A percentile compares a stretch with the other conserved stretches of the same genome.
These are phyloP conservation scores for Candolleomyces eurysporus DNA, from an alignment of 768 basidiomycete genomes.

Conservation along the genomic window DNA sequence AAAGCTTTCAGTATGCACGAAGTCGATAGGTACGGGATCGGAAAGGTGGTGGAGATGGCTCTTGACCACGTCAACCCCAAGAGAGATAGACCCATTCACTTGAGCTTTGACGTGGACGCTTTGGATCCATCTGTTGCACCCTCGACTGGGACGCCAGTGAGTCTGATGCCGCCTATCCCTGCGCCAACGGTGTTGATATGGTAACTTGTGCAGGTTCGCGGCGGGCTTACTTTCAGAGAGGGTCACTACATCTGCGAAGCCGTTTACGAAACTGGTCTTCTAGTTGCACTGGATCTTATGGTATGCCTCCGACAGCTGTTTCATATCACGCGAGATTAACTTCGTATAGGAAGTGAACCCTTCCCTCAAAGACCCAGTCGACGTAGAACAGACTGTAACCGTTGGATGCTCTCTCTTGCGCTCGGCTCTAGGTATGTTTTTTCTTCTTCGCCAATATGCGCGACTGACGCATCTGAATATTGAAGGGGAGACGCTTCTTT, in stretches of 20 bases:
- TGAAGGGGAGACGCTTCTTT: constrained; percentile 45
- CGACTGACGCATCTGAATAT: constrained; percentile 10
- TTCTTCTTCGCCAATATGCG: not conserved
- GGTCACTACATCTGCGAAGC: constrained; percentile 98
- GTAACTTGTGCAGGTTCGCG: constrained; percentile 61
- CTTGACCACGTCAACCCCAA: constrained; percentile 89
- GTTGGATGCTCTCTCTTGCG: constrained; percentile 86
- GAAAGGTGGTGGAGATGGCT: constrained; percentile 95
- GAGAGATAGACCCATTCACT: constrained; percentile 82
- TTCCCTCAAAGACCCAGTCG: constrained; percentile 72
- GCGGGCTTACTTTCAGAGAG: constrained; percentile 94
- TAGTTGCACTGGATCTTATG: constrained; percentile 94
- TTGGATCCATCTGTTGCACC: constrained; percentile 95
- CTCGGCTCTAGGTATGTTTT: constrained; percentile 68
- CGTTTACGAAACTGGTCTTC: constrained; percentile 86
- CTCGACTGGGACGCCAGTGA: constrained; percentile 87
- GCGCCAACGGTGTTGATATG: constrained; percentile 10
- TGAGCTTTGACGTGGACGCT: constrained; percentile 96
- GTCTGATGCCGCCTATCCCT: constrained; percentile 14
- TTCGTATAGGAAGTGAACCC: constrained; percentile 87
- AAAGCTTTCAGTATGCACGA: constrained; percentile 93
- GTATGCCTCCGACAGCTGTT: constrained; percentile 38
- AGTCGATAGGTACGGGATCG: constrained; percentile 87
- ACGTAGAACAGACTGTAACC: constrained; percentile 84
- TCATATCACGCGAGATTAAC: not conserved